Conservation (phyloP, 2,329 filamentous ascomycete species). For the Orbilia oligospora region DNA sequence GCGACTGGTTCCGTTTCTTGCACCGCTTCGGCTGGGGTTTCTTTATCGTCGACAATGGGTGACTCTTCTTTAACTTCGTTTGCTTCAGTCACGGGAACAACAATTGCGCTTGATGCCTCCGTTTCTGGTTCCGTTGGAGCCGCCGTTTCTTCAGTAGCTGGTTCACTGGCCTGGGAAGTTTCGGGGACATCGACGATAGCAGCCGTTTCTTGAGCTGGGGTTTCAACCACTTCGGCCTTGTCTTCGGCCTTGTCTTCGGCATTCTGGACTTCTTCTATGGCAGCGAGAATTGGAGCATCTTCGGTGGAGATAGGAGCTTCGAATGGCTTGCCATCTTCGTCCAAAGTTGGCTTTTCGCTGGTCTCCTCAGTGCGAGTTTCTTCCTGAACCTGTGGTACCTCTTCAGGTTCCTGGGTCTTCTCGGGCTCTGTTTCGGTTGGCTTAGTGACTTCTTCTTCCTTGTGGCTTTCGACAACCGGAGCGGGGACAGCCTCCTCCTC, state of each 20-base stretch:
- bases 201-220: not conserved
- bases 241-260: not conserved
- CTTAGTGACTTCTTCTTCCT: constrained; percentile 9
- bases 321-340: constrained; percentile 15
- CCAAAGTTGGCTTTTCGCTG: constrained; percentile 9
- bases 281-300: constrained; percentile 13
- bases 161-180: not conserved
- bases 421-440: constrained; percentile 3
- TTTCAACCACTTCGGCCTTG: constrained; percentile 4
- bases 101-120: constrained; percentile 10
- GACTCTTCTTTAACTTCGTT: constrained; percentile 3
- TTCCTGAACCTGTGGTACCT: not conserved
- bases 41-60: not conserved
- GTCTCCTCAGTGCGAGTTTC: constrained; percentile 12
- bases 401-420: not conserved
- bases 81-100: not conserved
- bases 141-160: not conserved
- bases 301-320: constrained; percentile 25
- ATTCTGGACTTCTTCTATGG: not conserved
- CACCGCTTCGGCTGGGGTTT: constrained; percentile 1
- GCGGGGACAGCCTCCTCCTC: constrained; percentile 13
- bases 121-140: not conserved
- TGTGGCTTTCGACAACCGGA: constrained; percentile 3
- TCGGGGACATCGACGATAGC: constrained; percentile 4
- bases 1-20: constrained; percentile 1